phyloP scores from a whole-genome alignment of 108 stramenopile species.

The Cyclostephanos invisitatus region DNA sequence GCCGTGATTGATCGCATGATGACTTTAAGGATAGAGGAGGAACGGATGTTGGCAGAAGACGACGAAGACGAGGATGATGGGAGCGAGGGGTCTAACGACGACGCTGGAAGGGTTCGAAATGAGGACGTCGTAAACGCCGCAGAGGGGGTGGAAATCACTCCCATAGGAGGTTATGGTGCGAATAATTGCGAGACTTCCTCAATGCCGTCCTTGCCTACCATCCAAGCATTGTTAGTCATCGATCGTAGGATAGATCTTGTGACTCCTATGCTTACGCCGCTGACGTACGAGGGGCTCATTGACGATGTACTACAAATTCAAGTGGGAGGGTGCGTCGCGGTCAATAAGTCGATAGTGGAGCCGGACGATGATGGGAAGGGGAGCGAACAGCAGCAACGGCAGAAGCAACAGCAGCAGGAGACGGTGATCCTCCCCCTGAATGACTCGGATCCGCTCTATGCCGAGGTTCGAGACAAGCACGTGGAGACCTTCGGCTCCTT shows the following conservation, averaged over 20 bases:
- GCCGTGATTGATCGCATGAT: constrained; percentile 72
- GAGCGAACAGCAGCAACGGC: constrained; percentile 16
- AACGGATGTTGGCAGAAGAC: constrained; percentile 30
- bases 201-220: constrained; percentile 17
- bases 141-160: constrained; percentile 6
- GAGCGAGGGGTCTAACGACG: constrained; percentile 15
- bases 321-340: constrained; percentile 50
- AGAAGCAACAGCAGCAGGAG: constrained; percentile 21
- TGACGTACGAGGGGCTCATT: constrained; percentile 96
- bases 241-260: constrained; percentile 92
- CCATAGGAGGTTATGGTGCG: neutral
- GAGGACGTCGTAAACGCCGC: constrained; percentile 1
- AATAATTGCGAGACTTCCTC: neutral
- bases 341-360: constrained; percentile 55
- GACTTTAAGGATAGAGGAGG: constrained; percentile 71
- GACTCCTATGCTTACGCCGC: constrained; percentile 92
- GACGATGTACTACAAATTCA: constrained; percentile 93
- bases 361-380: constrained; percentile 61
- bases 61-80: constrained; percentile 17
- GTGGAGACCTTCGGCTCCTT: constrained; percentile 94
- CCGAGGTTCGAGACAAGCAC: constrained; percentile 92
- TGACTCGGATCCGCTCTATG: constrained; percentile 88
- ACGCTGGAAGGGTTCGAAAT: neutral
- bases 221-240: constrained; percentile 85
- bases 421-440: constrained; percentile 61